These are phyloP conservation scores for Sapria himalayana DNA, from an alignment of 345 rosid genomes.

Conservation along the genomic window DNA sequence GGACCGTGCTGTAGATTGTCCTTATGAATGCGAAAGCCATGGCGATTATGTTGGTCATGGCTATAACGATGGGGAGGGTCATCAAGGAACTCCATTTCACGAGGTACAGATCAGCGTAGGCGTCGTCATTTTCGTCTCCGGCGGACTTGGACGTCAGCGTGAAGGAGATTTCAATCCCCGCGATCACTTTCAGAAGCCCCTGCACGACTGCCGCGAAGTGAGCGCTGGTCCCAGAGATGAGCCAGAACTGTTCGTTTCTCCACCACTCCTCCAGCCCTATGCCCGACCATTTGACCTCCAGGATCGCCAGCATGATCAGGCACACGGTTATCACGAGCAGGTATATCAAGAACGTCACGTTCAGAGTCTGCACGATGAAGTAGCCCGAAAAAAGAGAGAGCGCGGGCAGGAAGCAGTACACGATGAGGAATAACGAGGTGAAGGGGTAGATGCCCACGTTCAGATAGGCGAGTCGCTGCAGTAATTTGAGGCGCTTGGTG, in stretches of 20 bases:
- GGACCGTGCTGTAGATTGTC: slow-evolving; percentile 43
- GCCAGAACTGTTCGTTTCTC: slow-evolving; percentile 96
- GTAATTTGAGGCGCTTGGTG: slow-evolving; percentile 36
- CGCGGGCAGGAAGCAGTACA: slow-evolving; percentile 88
- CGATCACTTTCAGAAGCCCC: slow-evolving; percentile 65
- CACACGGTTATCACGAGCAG: slow-evolving; percentile 40
- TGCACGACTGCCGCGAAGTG: slow-evolving; percentile 75
- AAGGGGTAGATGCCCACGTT: slow-evolving; percentile 93
- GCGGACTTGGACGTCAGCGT: slow-evolving; percentile 67
- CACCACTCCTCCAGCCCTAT: slow-evolving; percentile 85
- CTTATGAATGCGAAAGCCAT: slow-evolving; percentile 43
- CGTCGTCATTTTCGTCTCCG: slow-evolving; percentile 54
- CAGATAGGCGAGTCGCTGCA: slow-evolving; percentile 68
- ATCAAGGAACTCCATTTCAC: slow-evolving; percentile 83
- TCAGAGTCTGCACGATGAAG: slow-evolving; percentile 54
- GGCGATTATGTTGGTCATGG: slow-evolving; percentile 69
- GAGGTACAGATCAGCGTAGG: slow-evolving; percentile 54
- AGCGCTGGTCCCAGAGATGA: slow-evolving; percentile 79
- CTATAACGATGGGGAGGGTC: slow-evolving; percentile 82
- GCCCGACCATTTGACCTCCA: slow-evolving; percentile 80
- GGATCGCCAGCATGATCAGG: slow-evolving; percentile 47
- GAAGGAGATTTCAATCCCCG: slow-evolving; percentile 89
- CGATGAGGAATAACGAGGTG: slow-evolving; percentile 67
- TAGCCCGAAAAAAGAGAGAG: slow-evolving; percentile 79
- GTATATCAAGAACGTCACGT: slow-evolving; percentile 38